phyloP scores from a whole-genome alignment of 306 rosid genomes.

The Cajanus cajan region DNA sequence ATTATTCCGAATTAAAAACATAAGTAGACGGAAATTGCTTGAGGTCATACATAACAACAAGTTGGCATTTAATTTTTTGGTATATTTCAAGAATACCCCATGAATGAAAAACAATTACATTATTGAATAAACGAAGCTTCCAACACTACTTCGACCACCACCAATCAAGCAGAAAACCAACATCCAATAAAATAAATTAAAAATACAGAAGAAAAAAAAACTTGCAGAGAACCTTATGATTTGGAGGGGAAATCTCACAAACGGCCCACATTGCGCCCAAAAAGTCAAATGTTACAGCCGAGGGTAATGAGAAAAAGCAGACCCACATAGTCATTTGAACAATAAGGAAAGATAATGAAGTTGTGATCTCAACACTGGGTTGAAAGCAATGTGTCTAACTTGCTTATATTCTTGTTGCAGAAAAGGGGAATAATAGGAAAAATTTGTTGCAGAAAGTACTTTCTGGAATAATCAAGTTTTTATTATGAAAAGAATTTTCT shows the following conservation, averaged over 20 bases:
- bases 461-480: no score
- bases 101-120: constrained; percentile 25
- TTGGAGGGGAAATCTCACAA: neutral
- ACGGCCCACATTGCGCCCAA: neutral
- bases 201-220: neutral
- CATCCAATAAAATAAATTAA: constrained; percentile 14
- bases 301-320: neutral
- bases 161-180: constrained; percentile 40
- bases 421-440: no score
- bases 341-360: constrained; percentile 19
- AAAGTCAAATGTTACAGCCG: constrained; percentile 21
- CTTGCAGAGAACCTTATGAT: neutral
- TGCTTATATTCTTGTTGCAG: no score
- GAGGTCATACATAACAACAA: constrained; percentile 27
- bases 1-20: constrained; percentile 16
- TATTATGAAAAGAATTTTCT: no score
- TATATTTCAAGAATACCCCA: neutral
- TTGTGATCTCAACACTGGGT: constrained; percentile 25
- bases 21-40: constrained; percentile 8
- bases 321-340: constrained; percentile 21
- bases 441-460: no score
- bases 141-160: constrained; percentile 7
- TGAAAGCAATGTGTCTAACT: constrained; percentile 8
- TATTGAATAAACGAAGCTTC: constrained; percentile 27
- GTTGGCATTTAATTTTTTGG: constrained; percentile 14